These are phyloP conservation scores for Rhodotorula toruloides DNA, from an alignment of 768 basidiomycete genomes.

Conservation along the genomic window DNA sequence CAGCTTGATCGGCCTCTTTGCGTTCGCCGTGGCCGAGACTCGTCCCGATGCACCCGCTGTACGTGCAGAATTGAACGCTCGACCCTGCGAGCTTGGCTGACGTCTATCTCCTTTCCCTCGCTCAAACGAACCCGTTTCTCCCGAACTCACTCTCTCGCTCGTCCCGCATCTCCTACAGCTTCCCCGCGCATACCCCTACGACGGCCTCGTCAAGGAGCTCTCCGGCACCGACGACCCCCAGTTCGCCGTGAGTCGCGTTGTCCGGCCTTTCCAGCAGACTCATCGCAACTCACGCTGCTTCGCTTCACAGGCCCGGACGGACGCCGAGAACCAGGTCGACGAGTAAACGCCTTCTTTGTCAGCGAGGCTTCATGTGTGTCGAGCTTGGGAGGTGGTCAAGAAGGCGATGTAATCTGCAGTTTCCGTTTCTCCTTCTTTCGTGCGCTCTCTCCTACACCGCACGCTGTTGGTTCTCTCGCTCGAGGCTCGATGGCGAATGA, in stretches of 20 bases:
- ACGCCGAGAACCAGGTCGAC: slow-evolving; percentile 18
- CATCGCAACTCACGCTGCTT: background rate
- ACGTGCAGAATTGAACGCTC: background rate
- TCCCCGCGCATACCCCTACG: slow-evolving; percentile 34
- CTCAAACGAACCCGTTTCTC: too few species aligned
- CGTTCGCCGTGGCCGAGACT: slow-evolving; percentile 24
- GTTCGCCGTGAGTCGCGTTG: slow-evolving; percentile 18
- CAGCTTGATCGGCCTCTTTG: slow-evolving; percentile 40
- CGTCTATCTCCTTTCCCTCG: background rate
- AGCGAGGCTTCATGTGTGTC: background rate
- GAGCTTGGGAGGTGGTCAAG: too few species aligned
- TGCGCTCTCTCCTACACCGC: too few species aligned
- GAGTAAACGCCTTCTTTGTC: background rate
- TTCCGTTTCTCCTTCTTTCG: background rate
- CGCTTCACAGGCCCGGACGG: slow-evolving; percentile 15
- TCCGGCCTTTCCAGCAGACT: background rate
- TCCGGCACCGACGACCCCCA: slow-evolving; percentile 29
- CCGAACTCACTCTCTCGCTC: background rate
- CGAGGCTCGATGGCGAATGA: too few species aligned
- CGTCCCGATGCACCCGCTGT: slow-evolving; percentile 20
- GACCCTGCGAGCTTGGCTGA: too few species aligned
- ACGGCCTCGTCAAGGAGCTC: slow-evolving; percentile 33
- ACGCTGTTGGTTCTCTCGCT: too few species aligned
- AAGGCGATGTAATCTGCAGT: background rate
- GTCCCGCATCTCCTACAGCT: slow-evolving; percentile 3